These are phyloP conservation scores for Lentinula raphanica DNA, from an alignment of 768 basidiomycete genomes.

Conservation along the genomic window DNA sequence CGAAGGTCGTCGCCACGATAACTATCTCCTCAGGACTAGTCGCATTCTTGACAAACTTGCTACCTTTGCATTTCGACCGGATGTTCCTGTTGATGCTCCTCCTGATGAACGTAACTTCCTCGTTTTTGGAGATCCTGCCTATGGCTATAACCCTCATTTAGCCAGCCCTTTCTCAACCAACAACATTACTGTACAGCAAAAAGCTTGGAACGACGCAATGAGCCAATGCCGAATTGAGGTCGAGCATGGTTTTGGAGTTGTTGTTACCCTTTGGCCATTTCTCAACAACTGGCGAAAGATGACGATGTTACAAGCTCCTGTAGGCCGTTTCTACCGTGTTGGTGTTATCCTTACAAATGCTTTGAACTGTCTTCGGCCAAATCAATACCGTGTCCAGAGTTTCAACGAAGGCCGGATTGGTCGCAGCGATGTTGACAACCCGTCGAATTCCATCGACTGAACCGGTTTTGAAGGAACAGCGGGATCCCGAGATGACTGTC, in stretches of 20 bases:
- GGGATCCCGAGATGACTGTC: constrained; percentile 64
- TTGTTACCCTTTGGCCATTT: constrained; percentile 16
- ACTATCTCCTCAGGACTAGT: constrained; percentile 10
- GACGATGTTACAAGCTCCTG: constrained; percentile 12
- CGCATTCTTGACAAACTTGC: constrained; percentile 8
- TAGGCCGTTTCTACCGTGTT: constrained; percentile 15
- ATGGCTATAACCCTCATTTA: constrained; percentile 12
- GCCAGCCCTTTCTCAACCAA: constrained; percentile 11
- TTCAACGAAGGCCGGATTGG: no score
- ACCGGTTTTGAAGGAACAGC: constrained; percentile 81
- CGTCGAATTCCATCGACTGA: no score
- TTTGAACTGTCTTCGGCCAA: constrained; percentile 11
- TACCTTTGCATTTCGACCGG: constrained; percentile 7
- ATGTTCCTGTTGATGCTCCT: constrained; percentile 6
- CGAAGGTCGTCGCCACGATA: constrained; percentile 17
- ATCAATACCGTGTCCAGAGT: no score
- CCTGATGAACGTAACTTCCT: constrained; percentile 11
- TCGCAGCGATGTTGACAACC: no score
- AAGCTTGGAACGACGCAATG: constrained; percentile 18
- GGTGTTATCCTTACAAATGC: constrained; percentile 16
- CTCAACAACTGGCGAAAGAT: constrained; percentile 16
- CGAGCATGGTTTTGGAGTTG: constrained; percentile 19
- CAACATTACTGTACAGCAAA: constrained; percentile 10
- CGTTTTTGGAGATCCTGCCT: constrained; percentile 20
- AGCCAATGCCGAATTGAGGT: constrained; percentile 14